phyloP scores from a whole-genome alignment of 257 asterid genomes.

The Cinchona pubescens region DNA sequence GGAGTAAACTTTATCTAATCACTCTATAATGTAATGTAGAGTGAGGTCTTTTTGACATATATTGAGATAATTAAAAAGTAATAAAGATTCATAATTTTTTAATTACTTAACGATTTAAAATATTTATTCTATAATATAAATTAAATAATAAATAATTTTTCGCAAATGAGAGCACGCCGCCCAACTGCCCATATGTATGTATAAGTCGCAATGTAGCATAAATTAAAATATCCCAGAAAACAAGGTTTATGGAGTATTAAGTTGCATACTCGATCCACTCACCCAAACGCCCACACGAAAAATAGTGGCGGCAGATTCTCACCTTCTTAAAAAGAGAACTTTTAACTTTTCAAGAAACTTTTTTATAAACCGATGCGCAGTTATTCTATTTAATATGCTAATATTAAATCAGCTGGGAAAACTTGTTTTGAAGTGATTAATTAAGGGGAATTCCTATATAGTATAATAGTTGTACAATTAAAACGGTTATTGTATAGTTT shows the following conservation, averaged over 20 bases:
- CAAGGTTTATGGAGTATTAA: not conserved
- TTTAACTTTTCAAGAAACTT: constrained; percentile 9
- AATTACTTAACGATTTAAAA: no score
- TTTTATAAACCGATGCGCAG: constrained; percentile 2
- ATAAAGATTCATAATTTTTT: no score
- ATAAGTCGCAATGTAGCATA: no score
- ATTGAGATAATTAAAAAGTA: no score
- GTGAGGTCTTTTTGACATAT: no score
- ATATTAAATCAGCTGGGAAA: not conserved
- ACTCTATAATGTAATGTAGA: no score
- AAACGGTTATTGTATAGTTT: no score
- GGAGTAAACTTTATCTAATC: no score
- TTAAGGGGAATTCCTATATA: no score
- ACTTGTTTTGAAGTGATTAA: not conserved
- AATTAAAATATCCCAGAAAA: not conserved
- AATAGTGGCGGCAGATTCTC: not conserved
- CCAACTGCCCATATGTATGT: not conserved
- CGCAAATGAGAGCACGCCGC: not conserved
- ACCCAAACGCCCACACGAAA: not conserved
- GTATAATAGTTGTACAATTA: no score
- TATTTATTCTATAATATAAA: no score
- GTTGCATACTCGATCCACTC: not conserved
- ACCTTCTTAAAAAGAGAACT: not conserved
- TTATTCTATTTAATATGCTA: not conserved
- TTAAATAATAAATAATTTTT: no score